Evolutionary conservation across 768 basidiomycete species (phyloP), one percentile per base, ranked within the genome.

Genomic region (Lentinula guzmanii): DNA sequence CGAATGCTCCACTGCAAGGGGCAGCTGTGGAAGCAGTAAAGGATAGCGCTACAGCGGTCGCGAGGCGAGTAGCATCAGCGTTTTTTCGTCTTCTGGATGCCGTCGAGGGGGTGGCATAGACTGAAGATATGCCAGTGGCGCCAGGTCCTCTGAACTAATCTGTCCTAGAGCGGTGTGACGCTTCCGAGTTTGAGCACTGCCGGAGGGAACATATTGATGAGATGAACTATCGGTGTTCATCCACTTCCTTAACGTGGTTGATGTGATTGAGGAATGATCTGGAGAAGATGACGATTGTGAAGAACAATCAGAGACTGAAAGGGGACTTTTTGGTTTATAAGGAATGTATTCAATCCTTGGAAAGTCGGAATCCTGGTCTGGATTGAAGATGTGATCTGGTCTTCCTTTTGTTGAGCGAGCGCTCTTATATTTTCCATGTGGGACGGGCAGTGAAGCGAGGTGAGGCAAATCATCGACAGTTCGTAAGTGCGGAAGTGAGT

Each of bases 71-170:
- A 72, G 69, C 67, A 80, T 81, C 60, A 84, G 70, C 28, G 78
- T 75, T 60, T 77, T 76, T 65, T 82, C 81, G 64, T 91, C 89
- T 56, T 87, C 75, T 1, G 88, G 87, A 65, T 90, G 84, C 58
- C 89, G 82, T 67, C 84, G 83, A 50, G 80, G 81, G 34, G 85
- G 85, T 15, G 86, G 79, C 42, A 83, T 77, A 50, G 81, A 82
- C 69, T 88, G 81, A 48, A 89, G 79, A 70, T 88, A 90, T n/a
- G 83, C 77, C 6, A 90, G 76, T 24, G 89, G 89, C 15, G 87
- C 87, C 31, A 90, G 82, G 52, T 67, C 66, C 53, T 74, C 71
- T 21, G 45, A 10, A n/a, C 13, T 45, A n/a, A 59, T 33, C 18
- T 53, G 60, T 48, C 52, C 60, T 18, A 33, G 50, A 61, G 60